These are phyloP conservation scores for Trypanosoma cruzi DNA, from an alignment of 208 protist genomes.

Conservation along the genomic window DNA sequence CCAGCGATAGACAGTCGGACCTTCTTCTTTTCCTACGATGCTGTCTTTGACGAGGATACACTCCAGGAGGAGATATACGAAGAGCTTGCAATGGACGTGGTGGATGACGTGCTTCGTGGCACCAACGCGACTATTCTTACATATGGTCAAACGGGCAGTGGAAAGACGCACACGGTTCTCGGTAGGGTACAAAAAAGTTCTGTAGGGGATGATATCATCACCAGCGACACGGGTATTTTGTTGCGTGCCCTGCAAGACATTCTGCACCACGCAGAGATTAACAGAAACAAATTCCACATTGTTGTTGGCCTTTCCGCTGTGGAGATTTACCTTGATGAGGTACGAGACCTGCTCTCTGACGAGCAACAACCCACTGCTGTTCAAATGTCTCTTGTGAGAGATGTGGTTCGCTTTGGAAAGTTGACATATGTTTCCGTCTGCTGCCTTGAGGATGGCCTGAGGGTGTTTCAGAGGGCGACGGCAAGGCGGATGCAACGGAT, in stretches of 20 bases:
- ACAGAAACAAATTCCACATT: slow-evolving; percentile 61
- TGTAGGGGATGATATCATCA: slow-evolving; percentile 73
- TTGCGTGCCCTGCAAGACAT: slow-evolving; percentile 86
- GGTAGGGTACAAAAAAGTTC: slow-evolving; percentile 70
- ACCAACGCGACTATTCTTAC: slow-evolving; percentile 81
- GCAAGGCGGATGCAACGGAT: slow-evolving; percentile 66
- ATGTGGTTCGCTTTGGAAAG: slow-evolving; percentile 66
- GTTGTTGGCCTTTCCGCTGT: slow-evolving; percentile 84
- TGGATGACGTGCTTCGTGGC: slow-evolving; percentile 82
- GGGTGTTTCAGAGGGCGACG: slow-evolving; percentile 76
- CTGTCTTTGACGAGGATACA: slow-evolving; percentile 88
- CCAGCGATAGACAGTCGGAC: slow-evolving; percentile 47
- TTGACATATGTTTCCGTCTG: slow-evolving; percentile 71
- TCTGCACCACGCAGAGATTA: slow-evolving; percentile 59
- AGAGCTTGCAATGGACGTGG: slow-evolving; percentile 77
- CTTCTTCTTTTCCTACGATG: slow-evolving; percentile 81
- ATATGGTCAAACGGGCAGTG: slow-evolving; percentile 93
- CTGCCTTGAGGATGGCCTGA: slow-evolving; percentile 65
- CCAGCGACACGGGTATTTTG: slow-evolving; percentile 86
- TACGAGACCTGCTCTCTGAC: slow-evolving; percentile 84
- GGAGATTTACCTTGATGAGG: slow-evolving; percentile 89
- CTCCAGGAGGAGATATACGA: slow-evolving; percentile 93
- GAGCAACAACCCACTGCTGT: slow-evolving; percentile 35
- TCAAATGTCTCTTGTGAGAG: slow-evolving; percentile 57
- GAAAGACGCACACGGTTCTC: slow-evolving; percentile 91